A percentile compares a stretch with the other conserved stretches of the same genome.
These are phyloP conservation scores for Tuber microsphaerosporum DNA, from an alignment of 495 filamentous ascomycete genomes.

Conservation along the genomic window DNA sequence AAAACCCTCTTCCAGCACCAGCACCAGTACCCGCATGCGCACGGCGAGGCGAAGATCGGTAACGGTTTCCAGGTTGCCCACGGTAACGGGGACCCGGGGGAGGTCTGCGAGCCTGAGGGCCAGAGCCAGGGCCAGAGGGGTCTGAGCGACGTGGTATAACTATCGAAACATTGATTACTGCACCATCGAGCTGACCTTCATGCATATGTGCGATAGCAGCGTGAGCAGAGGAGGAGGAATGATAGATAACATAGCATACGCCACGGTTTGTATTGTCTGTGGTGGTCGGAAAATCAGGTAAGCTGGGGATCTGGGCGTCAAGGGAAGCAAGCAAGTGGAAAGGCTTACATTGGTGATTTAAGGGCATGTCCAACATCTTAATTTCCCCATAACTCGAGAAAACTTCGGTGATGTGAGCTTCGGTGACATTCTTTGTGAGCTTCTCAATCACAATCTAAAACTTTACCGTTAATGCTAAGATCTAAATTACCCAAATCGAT, in stretches of 20 bases:
- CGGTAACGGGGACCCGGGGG: slow-evolving; percentile 40
- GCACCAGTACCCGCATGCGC: slow-evolving; percentile 16
- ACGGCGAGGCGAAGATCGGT: slow-evolving; percentile 35
- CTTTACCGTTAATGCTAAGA: background rate
- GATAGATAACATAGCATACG: slow-evolving; percentile 87
- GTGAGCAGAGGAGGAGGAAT: slow-evolving; percentile 69
- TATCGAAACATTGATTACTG: slow-evolving; percentile 82
- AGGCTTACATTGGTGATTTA: slow-evolving; percentile 72
- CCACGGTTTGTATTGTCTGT: slow-evolving; percentile 84
- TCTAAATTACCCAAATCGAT: background rate
- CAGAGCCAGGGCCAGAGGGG: slow-evolving; percentile 38
- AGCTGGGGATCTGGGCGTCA: background rate
- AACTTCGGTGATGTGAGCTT: slow-evolving; percentile 80
- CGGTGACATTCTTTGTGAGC: slow-evolving; percentile 89
- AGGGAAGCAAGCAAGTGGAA: slow-evolving; percentile 1
- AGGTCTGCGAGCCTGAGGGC: slow-evolving; percentile 40
- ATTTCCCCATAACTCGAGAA: slow-evolving; percentile 86
- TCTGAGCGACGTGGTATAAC: slow-evolving; percentile 67
- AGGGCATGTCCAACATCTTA: slow-evolving; percentile 74
- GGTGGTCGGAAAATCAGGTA: slow-evolving; percentile 13
- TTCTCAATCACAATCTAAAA: slow-evolving; percentile 88
- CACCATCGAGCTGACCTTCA: slow-evolving; percentile 88
- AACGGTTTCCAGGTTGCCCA: slow-evolving; percentile 24
- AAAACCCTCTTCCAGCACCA: slow-evolving; percentile 26
- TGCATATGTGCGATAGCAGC: slow-evolving; percentile 95